Evolutionary conservation across 202 grass and related monocot species (phyloP).

Genomic region (Bolboschoenoplectus hybrid): DNA sequence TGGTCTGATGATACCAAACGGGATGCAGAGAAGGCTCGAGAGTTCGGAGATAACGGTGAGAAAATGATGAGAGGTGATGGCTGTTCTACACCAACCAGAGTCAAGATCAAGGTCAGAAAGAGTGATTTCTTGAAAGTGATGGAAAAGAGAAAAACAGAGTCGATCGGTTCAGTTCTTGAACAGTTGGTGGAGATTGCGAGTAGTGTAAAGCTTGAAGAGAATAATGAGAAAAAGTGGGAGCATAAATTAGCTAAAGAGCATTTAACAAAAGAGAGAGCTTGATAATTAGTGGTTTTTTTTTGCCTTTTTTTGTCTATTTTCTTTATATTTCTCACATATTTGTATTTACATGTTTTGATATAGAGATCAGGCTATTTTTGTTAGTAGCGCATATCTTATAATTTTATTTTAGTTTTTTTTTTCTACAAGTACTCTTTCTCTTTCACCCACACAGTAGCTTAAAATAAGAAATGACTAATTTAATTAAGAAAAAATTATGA

Average conservation of each 20-base stretch:
- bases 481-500: too few species aligned
- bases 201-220: not conserved
- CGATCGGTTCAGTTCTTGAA: not conserved
- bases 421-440: too few species aligned
- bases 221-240: not conserved
- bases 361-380: not conserved
- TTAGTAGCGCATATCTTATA: not conserved
- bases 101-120: constrained; percentile 9
- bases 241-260: not conserved
- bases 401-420: too few species aligned
- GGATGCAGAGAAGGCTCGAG: not conserved
- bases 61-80: not conserved
- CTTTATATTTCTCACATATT: not conserved
- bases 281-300: not conserved
- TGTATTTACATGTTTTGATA: not conserved
- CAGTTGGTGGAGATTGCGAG: constrained; percentile 18
- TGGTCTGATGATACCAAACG: not conserved
- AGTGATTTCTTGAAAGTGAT: constrained; percentile 22
- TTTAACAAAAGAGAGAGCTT: not conserved
- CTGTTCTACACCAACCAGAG: not conserved
- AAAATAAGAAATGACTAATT: too few species aligned
- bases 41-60: not conserved
- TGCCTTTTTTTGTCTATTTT: not conserved
- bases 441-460: too few species aligned
- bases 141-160: constrained; percentile 26